A percentile compares a stretch with the other conserved stretches of the same genome.
These are phyloP conservation scores for Herpetospermum pedunculosum DNA, from an alignment of 306 rosid genomes.

Conservation along the genomic window DNA sequence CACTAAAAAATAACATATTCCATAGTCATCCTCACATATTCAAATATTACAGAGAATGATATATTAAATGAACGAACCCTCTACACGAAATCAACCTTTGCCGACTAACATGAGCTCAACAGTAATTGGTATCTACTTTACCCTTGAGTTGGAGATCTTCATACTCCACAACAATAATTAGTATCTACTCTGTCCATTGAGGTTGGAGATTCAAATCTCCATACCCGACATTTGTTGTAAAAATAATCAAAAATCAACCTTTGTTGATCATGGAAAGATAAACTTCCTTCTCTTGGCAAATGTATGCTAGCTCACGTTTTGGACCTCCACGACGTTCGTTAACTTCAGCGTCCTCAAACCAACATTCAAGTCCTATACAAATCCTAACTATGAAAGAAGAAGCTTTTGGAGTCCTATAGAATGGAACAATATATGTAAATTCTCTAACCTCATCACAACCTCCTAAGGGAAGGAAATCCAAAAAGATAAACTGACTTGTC, in stretches of 20 bases:
- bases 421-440: constrained; percentile 32
- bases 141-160: too few relatives aligned
- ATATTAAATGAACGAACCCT: too few relatives aligned
- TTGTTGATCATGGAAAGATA: constrained; percentile 30
- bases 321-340: constrained; percentile 42
- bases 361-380: constrained; percentile 46
- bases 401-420: constrained; percentile 51
- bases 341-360: constrained; percentile 26
- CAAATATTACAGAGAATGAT: too few relatives aligned
- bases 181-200: too few relatives aligned
- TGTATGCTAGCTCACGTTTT: constrained; percentile 37
- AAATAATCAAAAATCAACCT: neutral
- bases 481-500: constrained; percentile 30
- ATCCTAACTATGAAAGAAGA: constrained; percentile 26
- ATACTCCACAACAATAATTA: too few relatives aligned
- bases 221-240: too few relatives aligned
- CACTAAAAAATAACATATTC: neutral
- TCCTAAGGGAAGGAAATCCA: constrained; percentile 40
- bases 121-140: too few relatives aligned
- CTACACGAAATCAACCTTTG: too few relatives aligned
- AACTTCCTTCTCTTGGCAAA: constrained; percentile 51
- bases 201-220: too few relatives aligned
- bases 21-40: too few relatives aligned
- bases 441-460: constrained; percentile 26
- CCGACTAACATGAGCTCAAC: too few relatives aligned